Evolutionary conservation across 768 basidiomycete species (phyloP).

Genomic region (Phylloporus scabripes): DNA sequence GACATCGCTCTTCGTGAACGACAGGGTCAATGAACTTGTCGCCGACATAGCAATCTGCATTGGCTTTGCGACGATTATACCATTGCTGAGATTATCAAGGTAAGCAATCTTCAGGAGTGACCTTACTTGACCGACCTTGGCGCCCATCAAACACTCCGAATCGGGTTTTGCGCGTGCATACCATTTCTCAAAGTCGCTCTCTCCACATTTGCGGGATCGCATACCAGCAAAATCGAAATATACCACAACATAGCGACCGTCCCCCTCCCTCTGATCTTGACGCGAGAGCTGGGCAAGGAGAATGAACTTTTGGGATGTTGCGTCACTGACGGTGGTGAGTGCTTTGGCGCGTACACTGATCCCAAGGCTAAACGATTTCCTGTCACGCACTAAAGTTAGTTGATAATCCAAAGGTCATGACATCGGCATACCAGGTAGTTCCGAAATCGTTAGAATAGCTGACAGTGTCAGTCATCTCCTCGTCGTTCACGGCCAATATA

Average conservation of each 20-base stretch:
- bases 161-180: constrained; percentile 63
- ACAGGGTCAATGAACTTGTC: constrained; percentile 86
- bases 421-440: constrained; percentile 63
- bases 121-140: constrained; percentile 54
- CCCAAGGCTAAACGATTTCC: constrained; percentile 68
- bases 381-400: constrained; percentile 24
- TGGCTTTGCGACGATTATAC: constrained; percentile 78
- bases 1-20: constrained; percentile 75
- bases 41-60: constrained; percentile 85
- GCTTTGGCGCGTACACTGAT: constrained; percentile 65
- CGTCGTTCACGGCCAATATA: constrained; percentile 78
- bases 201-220: constrained; percentile 60
- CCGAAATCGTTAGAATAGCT: constrained; percentile 83
- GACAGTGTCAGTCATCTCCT: constrained; percentile 62
- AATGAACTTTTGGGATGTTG: constrained; percentile 94
- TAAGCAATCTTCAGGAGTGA: not conserved
- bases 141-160: constrained; percentile 88
- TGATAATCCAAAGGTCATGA: not conserved
- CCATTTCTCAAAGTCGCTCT: constrained; percentile 81
- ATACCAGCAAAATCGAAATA: constrained; percentile 79
- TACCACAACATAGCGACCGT: constrained; percentile 64
- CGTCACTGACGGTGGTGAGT: constrained; percentile 88
- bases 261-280: constrained; percentile 44
- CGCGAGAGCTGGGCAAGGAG: constrained; percentile 74
- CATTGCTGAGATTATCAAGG: constrained; percentile 64